Conservation (phyloP, 805 yeast genomes). For the Suhomyces vadensis region DNA sequence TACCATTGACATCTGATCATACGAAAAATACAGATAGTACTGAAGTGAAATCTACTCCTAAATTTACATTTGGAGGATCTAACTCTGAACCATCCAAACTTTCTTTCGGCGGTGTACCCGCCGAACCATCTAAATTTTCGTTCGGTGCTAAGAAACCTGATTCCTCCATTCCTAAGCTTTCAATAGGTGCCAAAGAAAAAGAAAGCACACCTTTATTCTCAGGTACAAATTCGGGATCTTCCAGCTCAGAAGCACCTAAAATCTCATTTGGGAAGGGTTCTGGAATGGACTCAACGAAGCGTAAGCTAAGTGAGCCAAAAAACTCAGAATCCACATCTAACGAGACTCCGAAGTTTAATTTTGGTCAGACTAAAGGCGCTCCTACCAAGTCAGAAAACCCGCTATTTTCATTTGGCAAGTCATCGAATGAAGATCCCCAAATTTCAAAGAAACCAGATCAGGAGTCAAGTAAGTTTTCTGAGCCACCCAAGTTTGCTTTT, state of each 20-base stretch:
- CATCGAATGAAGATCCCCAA: background rate
- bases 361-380: background rate
- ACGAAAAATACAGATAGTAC: background rate
- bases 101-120: slow-evolving; percentile 5
- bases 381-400: background rate
- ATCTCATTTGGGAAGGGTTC: slow-evolving; percentile 12
- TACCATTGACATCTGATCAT: slow-evolving; percentile 8
- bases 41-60: background rate
- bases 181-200: background rate
- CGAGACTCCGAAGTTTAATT: slow-evolving; percentile 2
- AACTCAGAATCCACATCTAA: background rate
- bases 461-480: too few species aligned
- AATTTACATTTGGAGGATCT: background rate
- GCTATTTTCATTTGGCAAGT: background rate
- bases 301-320: background rate
- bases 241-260: slow-evolving; percentile 7
- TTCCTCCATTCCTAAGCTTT: background rate
- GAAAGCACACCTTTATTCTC: background rate
- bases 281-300: background rate
- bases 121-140: slow-evolving; percentile 4
- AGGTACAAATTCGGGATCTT: too few species aligned
- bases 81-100: slow-evolving; percentile 2
- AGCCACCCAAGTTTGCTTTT: slow-evolving; percentile 12
- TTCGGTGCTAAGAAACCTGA: slow-evolving; percentile 6
- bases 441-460: too few species aligned